Conservation (phyloP, 805 yeast species). For the Geotrichum ghanense region DNA sequence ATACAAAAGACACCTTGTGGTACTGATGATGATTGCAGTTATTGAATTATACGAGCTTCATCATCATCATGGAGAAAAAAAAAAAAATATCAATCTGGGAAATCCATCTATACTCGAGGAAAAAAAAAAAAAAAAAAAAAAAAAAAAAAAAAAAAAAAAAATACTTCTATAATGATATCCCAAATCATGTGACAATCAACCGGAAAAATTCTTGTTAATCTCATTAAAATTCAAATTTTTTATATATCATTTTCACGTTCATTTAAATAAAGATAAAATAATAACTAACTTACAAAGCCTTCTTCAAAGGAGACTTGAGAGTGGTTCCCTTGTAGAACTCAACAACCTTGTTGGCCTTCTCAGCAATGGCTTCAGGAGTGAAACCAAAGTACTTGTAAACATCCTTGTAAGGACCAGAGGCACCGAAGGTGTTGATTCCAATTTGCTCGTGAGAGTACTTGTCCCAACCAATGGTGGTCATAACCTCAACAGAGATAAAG, state of each 20-base stretch:
- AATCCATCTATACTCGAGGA: too few relatives aligned
- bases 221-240: too few relatives aligned
- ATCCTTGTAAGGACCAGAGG: conserved; percentile 80
- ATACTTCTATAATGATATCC: too few relatives aligned
- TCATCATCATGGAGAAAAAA: too few relatives aligned
- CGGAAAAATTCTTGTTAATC: too few relatives aligned
- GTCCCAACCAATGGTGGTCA: conserved; percentile 86
- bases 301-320: conserved; percentile 64
- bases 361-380: conserved; percentile 86
- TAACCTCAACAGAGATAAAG: conserved; percentile 85
- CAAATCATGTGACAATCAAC: too few relatives aligned
- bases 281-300: conserved; percentile 36
- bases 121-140: too few relatives aligned
- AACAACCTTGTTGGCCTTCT: conserved; percentile 69
- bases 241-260: neutral
- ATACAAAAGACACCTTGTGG: too few relatives aligned
- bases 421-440: conserved; percentile 94
- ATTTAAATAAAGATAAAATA: neutral
- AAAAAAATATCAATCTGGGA: too few relatives aligned
- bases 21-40: too few relatives aligned
- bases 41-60: too few relatives aligned
- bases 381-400: conserved; percentile 80
- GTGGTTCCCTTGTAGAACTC: conserved; percentile 71
- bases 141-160: too few relatives aligned
- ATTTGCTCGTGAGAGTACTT: conserved; percentile 94